Conservation (phyloP, 768 basidiomycete species). For the Boletus pseudopeckii region DNA sequence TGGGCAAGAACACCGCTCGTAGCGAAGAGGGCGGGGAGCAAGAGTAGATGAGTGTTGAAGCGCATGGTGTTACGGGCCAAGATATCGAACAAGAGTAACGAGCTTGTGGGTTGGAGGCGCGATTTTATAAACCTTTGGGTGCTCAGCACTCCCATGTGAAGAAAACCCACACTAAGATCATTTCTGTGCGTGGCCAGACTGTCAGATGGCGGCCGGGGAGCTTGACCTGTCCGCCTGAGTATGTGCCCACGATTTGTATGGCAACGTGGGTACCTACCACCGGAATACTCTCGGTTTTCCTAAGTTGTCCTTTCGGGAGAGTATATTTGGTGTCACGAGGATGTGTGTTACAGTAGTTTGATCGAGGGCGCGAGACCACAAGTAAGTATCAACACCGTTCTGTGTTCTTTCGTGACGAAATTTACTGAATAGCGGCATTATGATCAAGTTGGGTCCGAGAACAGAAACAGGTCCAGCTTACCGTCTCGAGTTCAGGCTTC, state of each 20-base stretch:
- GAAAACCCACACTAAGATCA: neutral
- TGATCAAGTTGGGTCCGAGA: neutral
- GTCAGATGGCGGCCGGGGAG: neutral
- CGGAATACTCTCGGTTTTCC: neutral
- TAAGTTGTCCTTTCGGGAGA: no score
- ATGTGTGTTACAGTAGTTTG: no score
- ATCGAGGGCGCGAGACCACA: no score
- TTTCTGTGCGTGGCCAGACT: neutral
- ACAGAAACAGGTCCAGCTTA: neutral
- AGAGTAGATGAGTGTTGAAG: neutral
- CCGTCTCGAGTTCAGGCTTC: neutral
- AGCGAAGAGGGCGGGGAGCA: neutral
- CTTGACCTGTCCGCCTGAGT: neutral
- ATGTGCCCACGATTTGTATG: neutral
- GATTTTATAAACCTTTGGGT: neutral
- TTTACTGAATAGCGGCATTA: neutral
- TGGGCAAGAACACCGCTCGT: neutral
- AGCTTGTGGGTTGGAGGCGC: neutral
- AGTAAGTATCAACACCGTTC: no score
- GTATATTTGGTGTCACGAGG: neutral
- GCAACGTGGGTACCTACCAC: neutral
- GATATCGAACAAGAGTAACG: neutral
- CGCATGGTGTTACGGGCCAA: neutral
- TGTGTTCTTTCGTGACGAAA: no score
- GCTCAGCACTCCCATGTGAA: neutral